Conservation (phyloP, 1,284 basidiomycete species). For the Malassezia furfur region DNA sequence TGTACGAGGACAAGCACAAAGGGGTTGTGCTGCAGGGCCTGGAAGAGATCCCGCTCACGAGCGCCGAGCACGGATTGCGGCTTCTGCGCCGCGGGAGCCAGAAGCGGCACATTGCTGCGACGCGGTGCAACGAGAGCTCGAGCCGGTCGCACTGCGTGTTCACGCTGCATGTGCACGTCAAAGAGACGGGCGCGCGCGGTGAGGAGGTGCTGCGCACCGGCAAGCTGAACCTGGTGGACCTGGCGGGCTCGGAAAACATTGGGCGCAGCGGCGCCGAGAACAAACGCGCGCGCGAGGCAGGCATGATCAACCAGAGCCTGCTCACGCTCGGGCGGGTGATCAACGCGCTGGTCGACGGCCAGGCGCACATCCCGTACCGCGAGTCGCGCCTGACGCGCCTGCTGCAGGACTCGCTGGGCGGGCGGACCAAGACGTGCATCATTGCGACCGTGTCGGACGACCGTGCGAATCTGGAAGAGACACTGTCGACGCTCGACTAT, state of each 20-base stretch:
- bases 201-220: slow-evolving; percentile 87
- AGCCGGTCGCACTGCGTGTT: slow-evolving; percentile 97
- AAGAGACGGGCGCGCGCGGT: slow-evolving; percentile 63
- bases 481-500: slow-evolving; percentile 93
- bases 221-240: slow-evolving; percentile 91
- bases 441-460: slow-evolving; percentile 63
- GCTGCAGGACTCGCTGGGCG: slow-evolving; percentile 97
- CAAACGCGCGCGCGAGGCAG: slow-evolving; percentile 87
- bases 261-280: slow-evolving; percentile 91
- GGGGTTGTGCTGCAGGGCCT: slow-evolving; percentile 90
- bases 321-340: slow-evolving; percentile 93
- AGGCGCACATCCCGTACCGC: slow-evolving; percentile 76
- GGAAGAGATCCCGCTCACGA: slow-evolving; percentile 77
- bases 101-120: slow-evolving; percentile 84
- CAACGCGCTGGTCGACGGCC: slow-evolving; percentile 86
- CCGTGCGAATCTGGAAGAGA: slow-evolving; percentile 79
- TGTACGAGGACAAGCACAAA: slow-evolving; percentile 71
- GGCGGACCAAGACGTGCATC: slow-evolving; percentile 93
- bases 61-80: slow-evolving; percentile 71
- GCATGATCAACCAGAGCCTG: slow-evolving; percentile 97
- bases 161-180: slow-evolving; percentile 84
- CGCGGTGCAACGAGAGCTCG: slow-evolving; percentile 95
- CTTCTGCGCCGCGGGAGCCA: slow-evolving; percentile 80
- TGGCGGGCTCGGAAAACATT: slow-evolving; percentile 96
- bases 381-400: slow-evolving; percentile 83